phyloP scores from a whole-genome alignment of 495 filamentous ascomycete species.

The Xylaria cubensis region DNA sequence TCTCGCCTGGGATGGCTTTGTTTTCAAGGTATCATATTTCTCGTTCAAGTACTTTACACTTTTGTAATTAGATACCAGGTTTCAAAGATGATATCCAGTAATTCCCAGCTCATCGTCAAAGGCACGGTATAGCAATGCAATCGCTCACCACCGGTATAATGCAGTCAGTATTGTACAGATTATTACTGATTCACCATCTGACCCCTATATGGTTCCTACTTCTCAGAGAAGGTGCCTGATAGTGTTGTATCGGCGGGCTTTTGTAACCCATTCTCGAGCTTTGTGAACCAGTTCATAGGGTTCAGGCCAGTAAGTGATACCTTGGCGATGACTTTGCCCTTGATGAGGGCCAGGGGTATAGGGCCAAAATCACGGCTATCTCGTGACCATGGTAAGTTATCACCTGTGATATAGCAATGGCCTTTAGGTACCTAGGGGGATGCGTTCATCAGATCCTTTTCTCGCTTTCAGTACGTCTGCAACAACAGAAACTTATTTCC shows the following conservation, averaged over 20 bases:
- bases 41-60: conserved; percentile 22
- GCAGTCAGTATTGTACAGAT: conserved; percentile 17
- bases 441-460: neutral
- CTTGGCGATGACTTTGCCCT: conserved; percentile 81
- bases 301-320: conserved; percentile 53
- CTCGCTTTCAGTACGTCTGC: neutral
- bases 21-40: conserved; percentile 15
- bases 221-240: neutral
- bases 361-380: conserved; percentile 90
- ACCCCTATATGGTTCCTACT: neutral
- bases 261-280: conserved; percentile 39
- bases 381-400: conserved; percentile 81
- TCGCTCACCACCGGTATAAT: neutral
- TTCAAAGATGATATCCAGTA: conserved; percentile 41
- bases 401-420: conserved; percentile 87
- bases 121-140: neutral
- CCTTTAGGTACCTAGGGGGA: conserved; percentile 76
- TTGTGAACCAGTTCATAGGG: conserved; percentile 61
- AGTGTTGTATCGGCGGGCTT: conserved; percentile 14
- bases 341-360: conserved; percentile 80
- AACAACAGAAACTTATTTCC: neutral
- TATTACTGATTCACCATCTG: neutral
- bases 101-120: neutral
- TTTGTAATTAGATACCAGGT: conserved; percentile 45
- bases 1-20: conserved; percentile 25